Conservation (phyloP, 2,329 filamentous ascomycete genomes). For the Clarireedia hainanense region DNA sequence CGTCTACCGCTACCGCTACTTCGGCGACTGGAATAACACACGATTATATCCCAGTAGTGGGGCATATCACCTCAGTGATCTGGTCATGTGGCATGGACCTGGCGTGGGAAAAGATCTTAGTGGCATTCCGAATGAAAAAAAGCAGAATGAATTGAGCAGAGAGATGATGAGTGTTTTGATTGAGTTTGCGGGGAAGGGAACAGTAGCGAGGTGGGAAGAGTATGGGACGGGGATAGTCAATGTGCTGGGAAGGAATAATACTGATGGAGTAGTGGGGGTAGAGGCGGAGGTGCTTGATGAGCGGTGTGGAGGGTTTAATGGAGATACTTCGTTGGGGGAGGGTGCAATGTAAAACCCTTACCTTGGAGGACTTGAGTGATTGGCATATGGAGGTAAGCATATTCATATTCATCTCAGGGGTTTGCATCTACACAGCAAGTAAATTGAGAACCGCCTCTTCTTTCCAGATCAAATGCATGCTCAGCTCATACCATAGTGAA, state of each 20-base stretch:
- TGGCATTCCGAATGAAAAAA: background rate
- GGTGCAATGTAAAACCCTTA: background rate
- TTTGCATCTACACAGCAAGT: too few relatives aligned
- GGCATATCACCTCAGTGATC: conserved; percentile 30
- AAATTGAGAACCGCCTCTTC: too few relatives aligned
- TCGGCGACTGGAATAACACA: conserved; percentile 31
- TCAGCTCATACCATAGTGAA: too few relatives aligned
- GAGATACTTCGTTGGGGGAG: background rate
- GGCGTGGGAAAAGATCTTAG: background rate
- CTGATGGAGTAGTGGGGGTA: background rate
- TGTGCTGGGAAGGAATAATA: background rate
- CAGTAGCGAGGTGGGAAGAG: background rate
- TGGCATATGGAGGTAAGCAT: too few relatives aligned
- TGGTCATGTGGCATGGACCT: conserved; percentile 12
- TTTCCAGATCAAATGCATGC: too few relatives aligned
- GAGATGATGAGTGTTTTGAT: background rate
- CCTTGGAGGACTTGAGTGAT: too few relatives aligned
- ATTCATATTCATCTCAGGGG: too few relatives aligned
- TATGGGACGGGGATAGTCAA: background rate
- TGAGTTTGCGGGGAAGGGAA: background rate
- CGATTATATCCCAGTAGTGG: conserved; percentile 25
- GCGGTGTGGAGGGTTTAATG: background rate
- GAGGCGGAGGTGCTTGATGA: background rate
- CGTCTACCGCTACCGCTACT: conserved; percentile 33
- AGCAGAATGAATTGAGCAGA: background rate